These are phyloP conservation scores for Saccharum spontaneum DNA, from an alignment of 176 grass and related monocot genomes.

Conservation along the genomic window DNA sequence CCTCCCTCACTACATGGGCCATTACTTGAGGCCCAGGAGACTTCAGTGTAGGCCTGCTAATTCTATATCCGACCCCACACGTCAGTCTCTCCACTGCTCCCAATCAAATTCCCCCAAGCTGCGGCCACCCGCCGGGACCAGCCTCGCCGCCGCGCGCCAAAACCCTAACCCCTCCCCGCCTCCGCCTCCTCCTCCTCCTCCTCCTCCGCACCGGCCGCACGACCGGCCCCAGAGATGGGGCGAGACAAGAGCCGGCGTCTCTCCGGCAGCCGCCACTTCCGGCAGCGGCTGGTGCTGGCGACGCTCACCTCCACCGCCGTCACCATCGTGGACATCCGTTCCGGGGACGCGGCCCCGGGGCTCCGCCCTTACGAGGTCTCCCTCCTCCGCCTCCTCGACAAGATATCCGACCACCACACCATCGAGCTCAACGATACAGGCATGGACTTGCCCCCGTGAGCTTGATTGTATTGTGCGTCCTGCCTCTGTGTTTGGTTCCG, in stretches of 20 bases:
- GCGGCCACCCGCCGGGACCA: too few species aligned
- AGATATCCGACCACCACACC: too few species aligned
- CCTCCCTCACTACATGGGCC: too few species aligned
- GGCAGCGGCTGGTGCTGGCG: constrained; percentile 77
- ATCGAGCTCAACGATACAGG: constrained; percentile 43
- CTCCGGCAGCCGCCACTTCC: constrained; percentile 55
- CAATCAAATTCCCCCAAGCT: too few species aligned
- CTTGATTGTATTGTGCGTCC: too few species aligned
- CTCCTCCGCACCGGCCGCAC: neutral
- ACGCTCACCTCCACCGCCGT: constrained; percentile 61
- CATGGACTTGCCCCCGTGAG: too few species aligned
- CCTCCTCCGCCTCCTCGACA: constrained; percentile 49
- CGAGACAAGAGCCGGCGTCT: constrained; percentile 41
- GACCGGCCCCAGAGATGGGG: constrained; percentile 25
- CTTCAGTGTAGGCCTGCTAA: too few species aligned
- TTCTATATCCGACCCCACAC: too few species aligned
- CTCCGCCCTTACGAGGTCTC: constrained; percentile 28
- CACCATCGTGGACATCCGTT: constrained; percentile 71
- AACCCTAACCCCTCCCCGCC: too few species aligned
- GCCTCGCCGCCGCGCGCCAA: too few species aligned
- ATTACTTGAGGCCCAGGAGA: too few species aligned
- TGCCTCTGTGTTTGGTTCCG: neutral
- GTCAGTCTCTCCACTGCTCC: too few species aligned
- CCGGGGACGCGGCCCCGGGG: constrained; percentile 53
- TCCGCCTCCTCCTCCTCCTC: neutral